Evolutionary conservation across 768 basidiomycete species (phyloP).

Genomic region (Naganishia vaughanmartiniae): DNA sequence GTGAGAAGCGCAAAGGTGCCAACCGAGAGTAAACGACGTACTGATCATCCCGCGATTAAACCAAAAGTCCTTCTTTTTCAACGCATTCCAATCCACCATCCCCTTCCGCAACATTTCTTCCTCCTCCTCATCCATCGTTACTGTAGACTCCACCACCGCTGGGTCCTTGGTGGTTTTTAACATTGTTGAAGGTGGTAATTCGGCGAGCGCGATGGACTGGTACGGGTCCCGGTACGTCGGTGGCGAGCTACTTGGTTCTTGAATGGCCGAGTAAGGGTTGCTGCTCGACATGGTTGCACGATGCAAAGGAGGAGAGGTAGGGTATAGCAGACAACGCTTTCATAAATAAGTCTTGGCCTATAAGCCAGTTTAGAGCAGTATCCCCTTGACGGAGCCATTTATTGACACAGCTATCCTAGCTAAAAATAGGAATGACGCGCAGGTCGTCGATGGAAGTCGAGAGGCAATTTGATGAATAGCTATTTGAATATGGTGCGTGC

Average conservation of each 20-base stretch:
- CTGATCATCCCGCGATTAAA: slow-evolving; percentile 45
- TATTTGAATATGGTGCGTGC: neutral
- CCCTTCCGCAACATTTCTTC: slow-evolving; percentile 41
- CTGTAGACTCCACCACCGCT: neutral
- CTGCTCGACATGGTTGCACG: neutral
- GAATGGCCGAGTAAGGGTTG: neutral
- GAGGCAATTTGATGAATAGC: neutral
- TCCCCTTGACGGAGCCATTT: neutral
- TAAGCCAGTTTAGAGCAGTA: neutral
- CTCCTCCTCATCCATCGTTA: slow-evolving; percentile 36
- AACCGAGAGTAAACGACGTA: slow-evolving; percentile 1
- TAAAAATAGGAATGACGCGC: neutral
- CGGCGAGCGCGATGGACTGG: neutral
- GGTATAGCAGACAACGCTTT: too few relatives aligned
- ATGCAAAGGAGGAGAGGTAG: too few relatives aligned
- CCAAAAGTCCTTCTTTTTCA: slow-evolving; percentile 47
- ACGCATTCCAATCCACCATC: slow-evolving; percentile 45
- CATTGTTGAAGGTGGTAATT: neutral
- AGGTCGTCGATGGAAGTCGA: neutral
- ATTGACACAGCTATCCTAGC: neutral
- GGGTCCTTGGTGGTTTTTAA: neutral
- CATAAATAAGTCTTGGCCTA: too few relatives aligned
- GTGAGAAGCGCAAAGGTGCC: neutral
- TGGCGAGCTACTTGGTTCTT: neutral
- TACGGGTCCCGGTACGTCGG: neutral